Conservation (phyloP, 331 rosid species). For the Rhamnella rubrinervis region DNA sequence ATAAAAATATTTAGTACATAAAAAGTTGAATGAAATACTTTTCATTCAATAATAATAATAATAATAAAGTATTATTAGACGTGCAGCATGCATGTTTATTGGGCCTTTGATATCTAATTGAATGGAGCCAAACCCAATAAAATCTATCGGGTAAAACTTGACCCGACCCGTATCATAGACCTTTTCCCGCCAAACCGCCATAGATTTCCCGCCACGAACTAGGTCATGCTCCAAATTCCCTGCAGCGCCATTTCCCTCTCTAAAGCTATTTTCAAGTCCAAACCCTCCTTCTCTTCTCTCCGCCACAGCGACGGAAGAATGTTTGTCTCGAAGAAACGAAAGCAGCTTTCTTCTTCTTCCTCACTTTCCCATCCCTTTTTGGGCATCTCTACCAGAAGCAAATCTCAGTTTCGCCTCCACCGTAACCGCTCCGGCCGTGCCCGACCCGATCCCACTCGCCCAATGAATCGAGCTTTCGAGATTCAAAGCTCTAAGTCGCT, state of each 20-base stretch:
- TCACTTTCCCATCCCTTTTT: not conserved
- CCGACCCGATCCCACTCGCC: conserved; percentile 9
- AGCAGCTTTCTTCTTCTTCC: conserved; percentile 7
- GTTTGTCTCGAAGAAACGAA: conserved; percentile 28
- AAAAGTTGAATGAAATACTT: too few species aligned
- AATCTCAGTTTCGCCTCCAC: conserved; percentile 23
- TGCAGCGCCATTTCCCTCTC: not conserved
- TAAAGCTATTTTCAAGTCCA: not conserved
- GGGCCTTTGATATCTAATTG: too few species aligned
- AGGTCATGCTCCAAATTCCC: not conserved
- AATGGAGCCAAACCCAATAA: not conserved
- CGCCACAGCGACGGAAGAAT: conserved; percentile 35
- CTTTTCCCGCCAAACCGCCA: not conserved
- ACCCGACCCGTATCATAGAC: not conserved
- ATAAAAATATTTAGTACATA: too few species aligned
- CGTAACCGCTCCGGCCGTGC: conserved; percentile 25
- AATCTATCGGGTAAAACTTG: not conserved
- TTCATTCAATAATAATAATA: too few species aligned
- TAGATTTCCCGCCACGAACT: not conserved
- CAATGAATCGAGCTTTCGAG: not conserved
- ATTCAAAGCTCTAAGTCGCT: not conserved
- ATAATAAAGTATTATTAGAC: too few species aligned
- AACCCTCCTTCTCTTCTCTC: not conserved
- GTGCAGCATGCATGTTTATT: too few species aligned
- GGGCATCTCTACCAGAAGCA: conserved; percentile 27